Conservation (phyloP, 2,329 filamentous ascomycete species). For the Fusarium floridanum region DNA sequence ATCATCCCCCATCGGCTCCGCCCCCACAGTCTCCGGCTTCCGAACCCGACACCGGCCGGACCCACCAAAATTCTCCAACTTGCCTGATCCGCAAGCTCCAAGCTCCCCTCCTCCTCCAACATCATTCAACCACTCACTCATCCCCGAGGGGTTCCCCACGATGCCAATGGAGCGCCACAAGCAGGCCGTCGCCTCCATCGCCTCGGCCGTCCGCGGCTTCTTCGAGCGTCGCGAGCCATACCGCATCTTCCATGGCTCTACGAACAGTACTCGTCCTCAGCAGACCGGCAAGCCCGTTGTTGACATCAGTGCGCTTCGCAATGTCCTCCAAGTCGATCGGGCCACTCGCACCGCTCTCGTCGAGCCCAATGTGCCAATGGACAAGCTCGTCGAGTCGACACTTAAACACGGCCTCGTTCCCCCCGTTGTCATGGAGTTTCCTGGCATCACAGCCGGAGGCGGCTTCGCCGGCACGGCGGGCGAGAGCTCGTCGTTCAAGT, state of each 20-base stretch:
- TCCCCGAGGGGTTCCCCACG: background rate
- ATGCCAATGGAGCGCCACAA: conserved; percentile 59
- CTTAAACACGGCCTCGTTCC: conserved; percentile 69
- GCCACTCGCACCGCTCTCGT: conserved; percentile 68
- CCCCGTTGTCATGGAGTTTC: conserved; percentile 78
- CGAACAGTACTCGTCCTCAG: conserved; percentile 77
- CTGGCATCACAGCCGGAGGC: conserved; percentile 77
- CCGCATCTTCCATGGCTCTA: conserved; percentile 81
- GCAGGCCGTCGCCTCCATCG: conserved; percentile 58
- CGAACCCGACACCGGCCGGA: conserved; percentile 34
- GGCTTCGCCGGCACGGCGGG: conserved; percentile 75
- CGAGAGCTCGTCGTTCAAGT: conserved; percentile 76
- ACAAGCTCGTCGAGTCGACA: conserved; percentile 69
- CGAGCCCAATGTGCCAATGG: conserved; percentile 79
- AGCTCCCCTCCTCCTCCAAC: background rate
- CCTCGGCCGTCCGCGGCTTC: conserved; percentile 59
- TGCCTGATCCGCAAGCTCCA: conserved; percentile 13
- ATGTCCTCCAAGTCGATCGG: conserved; percentile 72
- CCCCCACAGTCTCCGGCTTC: conserved; percentile 23
- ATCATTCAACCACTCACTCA: background rate
- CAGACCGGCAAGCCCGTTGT: conserved; percentile 67
- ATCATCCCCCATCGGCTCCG: conserved; percentile 28
- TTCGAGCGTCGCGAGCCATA: conserved; percentile 66
- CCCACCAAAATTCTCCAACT: conserved; percentile 29
- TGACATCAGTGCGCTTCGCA: conserved; percentile 75